Evolutionary conservation across 257 asterid species (phyloP), one percentile per base, ranked within the genome.

Genomic region (Phtheirospermum japonicum): DNA sequence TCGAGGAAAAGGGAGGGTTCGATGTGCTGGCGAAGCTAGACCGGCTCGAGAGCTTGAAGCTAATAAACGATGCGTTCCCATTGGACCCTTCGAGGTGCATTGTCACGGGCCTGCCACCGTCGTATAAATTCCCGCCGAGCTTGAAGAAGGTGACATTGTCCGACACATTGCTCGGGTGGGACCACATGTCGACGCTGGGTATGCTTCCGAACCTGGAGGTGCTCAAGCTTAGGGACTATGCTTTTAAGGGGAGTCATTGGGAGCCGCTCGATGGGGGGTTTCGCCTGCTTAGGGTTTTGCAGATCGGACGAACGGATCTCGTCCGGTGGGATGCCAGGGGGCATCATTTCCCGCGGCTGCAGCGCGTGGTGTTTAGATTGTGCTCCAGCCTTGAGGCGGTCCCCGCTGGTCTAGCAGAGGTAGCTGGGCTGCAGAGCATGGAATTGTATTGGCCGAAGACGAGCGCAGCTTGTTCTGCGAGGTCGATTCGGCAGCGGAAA

Each of bases 61-160:
- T 77, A 52, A 23, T 72, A 2, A 77, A 80, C 32, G 79, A 77
- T 20, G 75, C 72, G 18, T 71, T 71, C 68, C 80, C 79, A 2
- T 6, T 36, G 26, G 55, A 65, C 10, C 80, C 78, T 57, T 74
- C 78, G 31, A 54, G 40, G n/a, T 70, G 72, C 53, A 26, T 7
- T 32, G 46, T 77, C 2, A 72, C 70, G 6, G 14, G 23, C 59
- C 79, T 75, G 17, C 86, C 82, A 4, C 77, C 57, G 9, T 63
- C 75, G 2, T 74, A 77, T 18, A 77, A 75, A 45, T 77, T 81
- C 57, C 81, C 86, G 0, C 73, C 77, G 6, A 77, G 72, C 69
- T 51, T 81, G 58, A 75, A 64, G 77, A 81, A 73, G 65, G 12
- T 81, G n/a, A 77, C 86, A 2, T 57, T 81, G 10, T 77, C 77